Percentiles rank a stretch among this genome's conserved stretches.
Evolutionary conservation across 164 flowering plant species (phyloP).

Genomic region (Nelumbo lutea): DNA sequence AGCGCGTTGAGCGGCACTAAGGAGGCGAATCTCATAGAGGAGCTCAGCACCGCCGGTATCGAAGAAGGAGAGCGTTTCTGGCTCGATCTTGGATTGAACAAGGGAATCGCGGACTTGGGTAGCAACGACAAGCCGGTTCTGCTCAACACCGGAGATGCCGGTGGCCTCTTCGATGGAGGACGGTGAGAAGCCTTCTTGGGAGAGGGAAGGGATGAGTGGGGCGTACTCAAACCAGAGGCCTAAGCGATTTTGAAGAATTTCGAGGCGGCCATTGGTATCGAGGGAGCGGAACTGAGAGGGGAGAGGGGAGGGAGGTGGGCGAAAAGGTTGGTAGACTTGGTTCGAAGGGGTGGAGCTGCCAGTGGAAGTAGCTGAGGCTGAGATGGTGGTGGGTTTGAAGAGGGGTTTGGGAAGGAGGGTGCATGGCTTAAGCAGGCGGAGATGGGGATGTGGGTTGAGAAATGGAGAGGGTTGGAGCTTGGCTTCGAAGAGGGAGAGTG

Average conservation of each 20-base stretch:
- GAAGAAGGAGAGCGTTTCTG: slow-evolving; percentile 37
- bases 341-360: slow-evolving; percentile 14
- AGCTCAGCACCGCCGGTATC: slow-evolving; percentile 64
- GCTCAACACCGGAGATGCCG: slow-evolving; percentile 79
- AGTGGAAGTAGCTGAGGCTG: neutral
- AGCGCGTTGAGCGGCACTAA: slow-evolving; percentile 46
- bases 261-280: slow-evolving; percentile 42
- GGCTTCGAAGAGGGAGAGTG: slow-evolving; percentile 16
- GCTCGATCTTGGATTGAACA: slow-evolving; percentile 35
- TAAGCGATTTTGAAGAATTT: slow-evolving; percentile 61
- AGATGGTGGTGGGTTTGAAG: slow-evolving; percentile 14
- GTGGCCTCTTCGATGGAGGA: slow-evolving; percentile 74
- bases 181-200: slow-evolving; percentile 60
- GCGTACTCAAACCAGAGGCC: slow-evolving; percentile 90
- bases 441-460: slow-evolving; percentile 9
- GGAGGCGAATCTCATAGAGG: slow-evolving; percentile 66
- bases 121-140: slow-evolving; percentile 70
- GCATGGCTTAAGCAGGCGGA: slow-evolving; percentile 7
- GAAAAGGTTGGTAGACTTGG: slow-evolving; percentile 73
- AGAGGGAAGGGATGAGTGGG: slow-evolving; percentile 60
- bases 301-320: slow-evolving; percentile 71
- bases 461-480: slow-evolving; percentile 10
- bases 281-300: slow-evolving; percentile 51
- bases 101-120: slow-evolving; percentile 71
- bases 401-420: neutral